phyloP scores from a whole-genome alignment of 2,329 filamentous ascomycete species.

The Paracoccidioides lutzii region DNA sequence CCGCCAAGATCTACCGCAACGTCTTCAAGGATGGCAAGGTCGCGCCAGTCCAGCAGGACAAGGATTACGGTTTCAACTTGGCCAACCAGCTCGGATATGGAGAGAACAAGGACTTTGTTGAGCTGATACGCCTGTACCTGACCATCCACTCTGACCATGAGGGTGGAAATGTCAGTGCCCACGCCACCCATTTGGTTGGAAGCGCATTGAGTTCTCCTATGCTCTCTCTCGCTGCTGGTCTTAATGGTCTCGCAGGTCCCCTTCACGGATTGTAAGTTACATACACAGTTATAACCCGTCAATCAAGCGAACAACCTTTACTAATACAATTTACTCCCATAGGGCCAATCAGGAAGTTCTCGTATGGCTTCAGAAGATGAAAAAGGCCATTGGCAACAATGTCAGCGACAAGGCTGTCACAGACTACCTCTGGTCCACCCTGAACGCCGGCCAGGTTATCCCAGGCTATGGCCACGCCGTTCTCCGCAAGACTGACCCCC shows the following conservation, averaged over 20 bases:
- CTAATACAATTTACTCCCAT: not conserved
- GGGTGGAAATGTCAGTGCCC: conserved; percentile 95
- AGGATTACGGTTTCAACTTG: conserved; percentile 99
- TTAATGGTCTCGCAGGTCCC: conserved; percentile 95
- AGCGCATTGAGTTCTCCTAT: conserved; percentile 93
- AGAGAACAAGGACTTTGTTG: conserved; percentile 89
- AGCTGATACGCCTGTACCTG: conserved; percentile 97
- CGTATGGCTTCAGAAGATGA: conserved; percentile 99
- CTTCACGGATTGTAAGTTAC: conserved; percentile 68
- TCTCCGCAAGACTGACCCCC: conserved; percentile 98
- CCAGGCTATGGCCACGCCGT: conserved; percentile 98
- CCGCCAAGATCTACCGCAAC: conserved; percentile 98
- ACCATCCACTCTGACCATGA: conserved; percentile 99
- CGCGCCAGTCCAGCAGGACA: conserved; percentile 87
- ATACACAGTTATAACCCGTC: not conserved
- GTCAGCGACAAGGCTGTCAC: conserved; percentile 93
- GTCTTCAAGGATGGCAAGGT: conserved; percentile 99
- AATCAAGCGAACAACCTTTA: not conserved
- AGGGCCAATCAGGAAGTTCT: conserved; percentile 97
- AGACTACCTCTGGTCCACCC: conserved; percentile 96
- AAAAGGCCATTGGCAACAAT: conserved; percentile 84
- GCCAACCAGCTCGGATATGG: conserved; percentile 98
- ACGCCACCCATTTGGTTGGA: conserved; percentile 97
- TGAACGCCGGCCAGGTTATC: conserved; percentile 90
- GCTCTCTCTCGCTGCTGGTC: conserved; percentile 88